A percentile compares a stretch with the other conserved stretches of the same genome.
Conservation (phyloP, 371 early-diverging fungal species). For the Chytridium lagenaria region DNA sequence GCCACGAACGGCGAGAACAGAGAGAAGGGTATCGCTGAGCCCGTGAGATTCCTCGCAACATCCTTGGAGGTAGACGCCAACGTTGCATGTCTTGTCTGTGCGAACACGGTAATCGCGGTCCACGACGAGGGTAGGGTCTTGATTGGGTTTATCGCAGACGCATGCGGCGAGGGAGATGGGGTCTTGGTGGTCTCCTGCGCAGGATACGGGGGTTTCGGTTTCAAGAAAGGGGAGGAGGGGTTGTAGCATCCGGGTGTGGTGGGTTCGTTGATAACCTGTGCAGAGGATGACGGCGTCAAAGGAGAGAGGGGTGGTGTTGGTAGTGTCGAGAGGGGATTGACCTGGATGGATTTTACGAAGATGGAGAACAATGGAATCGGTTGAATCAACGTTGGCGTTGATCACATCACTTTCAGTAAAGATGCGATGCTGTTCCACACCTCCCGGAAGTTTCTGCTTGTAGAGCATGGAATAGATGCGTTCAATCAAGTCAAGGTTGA, state of each 20-base stretch:
- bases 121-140: conserved; percentile 13
- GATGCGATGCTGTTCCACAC: conserved; percentile 6
- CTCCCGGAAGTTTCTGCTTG: conserved; percentile 28
- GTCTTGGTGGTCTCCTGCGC: not conserved
- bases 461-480: conserved; percentile 37
- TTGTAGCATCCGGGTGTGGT: conserved; percentile 25
- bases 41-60: conserved; percentile 43
- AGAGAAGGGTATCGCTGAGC: conserved; percentile 38
- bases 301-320: not conserved
- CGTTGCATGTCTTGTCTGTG: not conserved
- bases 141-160: not conserved
- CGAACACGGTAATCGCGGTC: conserved; percentile 26
- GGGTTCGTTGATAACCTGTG: conserved; percentile 31
- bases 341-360: not conserved
- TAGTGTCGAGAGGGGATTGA: not conserved
- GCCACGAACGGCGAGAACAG: conserved; percentile 34
- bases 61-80: conserved; percentile 38
- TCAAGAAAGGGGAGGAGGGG: conserved; percentile 20
- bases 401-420: conserved; percentile 9
- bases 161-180: not conserved
- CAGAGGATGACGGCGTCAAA: conserved; percentile 37
- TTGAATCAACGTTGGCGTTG: not conserved
- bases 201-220: not conserved
- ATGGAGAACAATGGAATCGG: not conserved
- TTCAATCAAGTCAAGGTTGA: conserved; percentile 34